These are phyloP conservation scores for Leishmania braziliensis DNA, from an alignment of 208 protist genomes.

Conservation along the genomic window DNA sequence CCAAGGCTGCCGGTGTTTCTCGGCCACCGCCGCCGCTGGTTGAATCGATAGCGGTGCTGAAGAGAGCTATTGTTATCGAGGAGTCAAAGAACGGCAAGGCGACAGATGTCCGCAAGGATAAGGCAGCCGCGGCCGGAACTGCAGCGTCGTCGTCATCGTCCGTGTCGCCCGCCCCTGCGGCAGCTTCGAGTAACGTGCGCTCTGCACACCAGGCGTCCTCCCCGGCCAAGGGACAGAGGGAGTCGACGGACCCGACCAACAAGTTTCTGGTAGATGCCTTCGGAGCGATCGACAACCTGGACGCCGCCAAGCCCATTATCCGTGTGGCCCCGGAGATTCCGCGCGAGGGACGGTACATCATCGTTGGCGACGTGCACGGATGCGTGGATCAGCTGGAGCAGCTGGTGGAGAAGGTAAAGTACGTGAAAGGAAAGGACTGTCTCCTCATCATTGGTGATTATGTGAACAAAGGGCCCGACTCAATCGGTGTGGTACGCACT, in stretches of 20 bases:
- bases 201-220: background rate
- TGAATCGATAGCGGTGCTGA: constrained; percentile 13
- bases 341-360: constrained; percentile 66
- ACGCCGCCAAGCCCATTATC: constrained; percentile 63
- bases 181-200: background rate
- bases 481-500: constrained; percentile 68
- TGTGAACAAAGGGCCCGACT: constrained; percentile 91
- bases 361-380: constrained; percentile 92
- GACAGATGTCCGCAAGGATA: background rate
- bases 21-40: constrained; percentile 17
- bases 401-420: constrained; percentile 83
- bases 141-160: background rate
- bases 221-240: constrained; percentile 1
- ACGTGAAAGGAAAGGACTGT: constrained; percentile 65
- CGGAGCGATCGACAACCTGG: constrained; percentile 61
- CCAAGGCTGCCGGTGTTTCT: constrained; percentile 13
- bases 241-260: constrained; percentile 20
- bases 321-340: constrained; percentile 52
- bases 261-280: constrained; percentile 34
- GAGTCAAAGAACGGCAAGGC: background rate
- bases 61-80: constrained; percentile 14
- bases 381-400: constrained; percentile 81
- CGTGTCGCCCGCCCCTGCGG: background rate
- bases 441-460: constrained; percentile 89
- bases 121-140: constrained; percentile 2